Evolutionary conservation across 768 basidiomycete genomes (phyloP).

Genomic region (Boletus subcaerulescens): DNA sequence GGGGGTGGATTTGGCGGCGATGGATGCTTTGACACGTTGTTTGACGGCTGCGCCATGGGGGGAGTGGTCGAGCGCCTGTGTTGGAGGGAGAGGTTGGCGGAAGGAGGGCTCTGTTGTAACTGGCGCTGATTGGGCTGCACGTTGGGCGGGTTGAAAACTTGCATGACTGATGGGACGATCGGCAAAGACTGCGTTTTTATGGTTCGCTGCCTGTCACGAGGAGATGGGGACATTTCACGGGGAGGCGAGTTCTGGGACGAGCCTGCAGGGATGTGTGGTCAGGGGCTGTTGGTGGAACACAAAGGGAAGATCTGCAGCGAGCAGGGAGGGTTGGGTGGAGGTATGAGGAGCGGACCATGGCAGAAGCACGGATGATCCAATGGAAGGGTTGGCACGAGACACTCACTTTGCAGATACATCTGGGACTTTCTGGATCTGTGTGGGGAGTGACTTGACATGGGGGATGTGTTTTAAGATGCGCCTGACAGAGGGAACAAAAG

Average conservation of each 20-base stretch:
- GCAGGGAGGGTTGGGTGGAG: no score
- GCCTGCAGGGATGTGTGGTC: slow-evolving; percentile 6
- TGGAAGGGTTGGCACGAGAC: not conserved
- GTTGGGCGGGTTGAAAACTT: slow-evolving; percentile 42
- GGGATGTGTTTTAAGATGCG: slow-evolving; percentile 9
- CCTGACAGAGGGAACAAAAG: slow-evolving; percentile 24
- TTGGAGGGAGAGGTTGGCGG: slow-evolving; percentile 33
- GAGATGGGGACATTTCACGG: slow-evolving; percentile 43
- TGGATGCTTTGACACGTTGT: slow-evolving; percentile 32
- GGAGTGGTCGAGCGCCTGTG: slow-evolving; percentile 34
- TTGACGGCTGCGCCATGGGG: slow-evolving; percentile 32
- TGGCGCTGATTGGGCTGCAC: slow-evolving; percentile 37
- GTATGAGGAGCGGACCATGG: no score
- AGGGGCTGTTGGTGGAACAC: not conserved
- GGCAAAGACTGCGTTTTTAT: slow-evolving; percentile 62
- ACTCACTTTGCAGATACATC: slow-evolving; percentile 51
- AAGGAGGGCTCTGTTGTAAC: slow-evolving; percentile 35
- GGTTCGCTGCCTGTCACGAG: slow-evolving; percentile 48
- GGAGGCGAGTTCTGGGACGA: slow-evolving; percentile 33
- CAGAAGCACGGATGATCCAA: not conserved
- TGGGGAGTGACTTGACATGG: slow-evolving; percentile 60
- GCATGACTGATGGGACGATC: slow-evolving; percentile 54
- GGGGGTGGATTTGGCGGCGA: slow-evolving; percentile 14
- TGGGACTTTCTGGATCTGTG: slow-evolving; percentile 56
- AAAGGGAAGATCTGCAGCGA: not conserved